phyloP scores from a whole-genome alignment of 2,329 filamentous ascomycete species.

The Acephala macrosclerotiorum region DNA sequence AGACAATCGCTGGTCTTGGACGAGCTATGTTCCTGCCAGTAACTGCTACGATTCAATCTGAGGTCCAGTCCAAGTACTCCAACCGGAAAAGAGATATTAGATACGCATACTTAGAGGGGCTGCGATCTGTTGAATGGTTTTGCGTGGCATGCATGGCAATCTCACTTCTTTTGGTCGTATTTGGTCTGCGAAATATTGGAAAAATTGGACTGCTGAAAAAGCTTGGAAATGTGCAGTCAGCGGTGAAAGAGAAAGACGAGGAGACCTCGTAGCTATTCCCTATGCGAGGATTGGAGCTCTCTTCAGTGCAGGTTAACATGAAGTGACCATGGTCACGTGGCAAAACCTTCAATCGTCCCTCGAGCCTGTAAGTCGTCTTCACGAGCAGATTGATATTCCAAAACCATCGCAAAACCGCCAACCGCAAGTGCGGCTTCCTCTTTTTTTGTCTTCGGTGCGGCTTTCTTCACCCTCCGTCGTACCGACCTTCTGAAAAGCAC shows the following conservation, averaged over 20 bases:
- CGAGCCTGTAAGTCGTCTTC: background rate
- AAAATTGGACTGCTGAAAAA: slow-evolving; percentile 41
- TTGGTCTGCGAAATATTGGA: slow-evolving; percentile 38
- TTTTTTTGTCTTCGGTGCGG: background rate
- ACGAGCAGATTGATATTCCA: background rate
- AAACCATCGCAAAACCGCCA: background rate
- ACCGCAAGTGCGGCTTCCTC: background rate
- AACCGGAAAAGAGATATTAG: slow-evolving; percentile 35
- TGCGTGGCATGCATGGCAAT: slow-evolving; percentile 32
- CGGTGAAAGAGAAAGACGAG: slow-evolving; percentile 25
- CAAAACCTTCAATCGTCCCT: background rate
- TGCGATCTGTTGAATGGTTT: slow-evolving; percentile 38
- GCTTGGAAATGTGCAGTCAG: slow-evolving; percentile 35
- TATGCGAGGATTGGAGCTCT: background rate
- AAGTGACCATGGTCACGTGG: background rate
- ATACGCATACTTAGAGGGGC: slow-evolving; percentile 30
- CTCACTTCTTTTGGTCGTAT: slow-evolving; percentile 26
- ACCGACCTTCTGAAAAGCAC: background rate
- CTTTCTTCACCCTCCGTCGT: background rate
- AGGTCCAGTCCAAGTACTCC: slow-evolving; percentile 60
- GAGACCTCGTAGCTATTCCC: slow-evolving; percentile 6
- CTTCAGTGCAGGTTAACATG: background rate
- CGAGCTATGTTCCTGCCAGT: slow-evolving; percentile 71
- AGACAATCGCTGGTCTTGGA: slow-evolving; percentile 70
- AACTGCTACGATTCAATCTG: slow-evolving; percentile 69